Base-by-base conservation (phyloP, 768 basidiomycete species). In the Trametes cingulata region DNA sequence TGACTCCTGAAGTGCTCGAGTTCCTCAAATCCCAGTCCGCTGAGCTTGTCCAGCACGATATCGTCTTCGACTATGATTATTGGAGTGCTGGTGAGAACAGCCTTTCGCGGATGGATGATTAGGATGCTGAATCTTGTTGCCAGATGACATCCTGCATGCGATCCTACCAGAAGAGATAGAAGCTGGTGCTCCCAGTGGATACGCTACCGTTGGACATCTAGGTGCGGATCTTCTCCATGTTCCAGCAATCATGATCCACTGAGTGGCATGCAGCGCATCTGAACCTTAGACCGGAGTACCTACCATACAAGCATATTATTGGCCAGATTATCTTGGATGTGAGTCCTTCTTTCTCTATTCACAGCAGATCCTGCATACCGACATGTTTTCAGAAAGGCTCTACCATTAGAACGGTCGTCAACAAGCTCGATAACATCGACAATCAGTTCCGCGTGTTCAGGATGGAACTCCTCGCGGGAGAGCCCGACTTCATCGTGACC, bases 391-490 rank as follows among this genome's bases (percentile, higher is more conserved):
- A 97, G 95, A 98, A 99, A 91, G 95, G 94, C 24, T 81, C 82
- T 20, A 75, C 75, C 22, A 78, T 96, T 40, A 82, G 81, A 67
- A 98, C 96, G 0, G 94, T 98, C 2, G 95, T 99, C 40, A 98
- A 99, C 77, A 99, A 98, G 74, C 76, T 97, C 36, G 85, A 95
- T 65, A 85, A 74, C 39, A 98, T 98, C 54, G 85, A 94, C 68
- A 85, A 79, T 25, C 79, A 88, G 70, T 99, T 95, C 72, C 86
- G 97, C 19, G 89, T 95, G 64, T 99, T 99, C 73, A 81, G 90
- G 66, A 98, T 99, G 97, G 97, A 99, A 67, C 78, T 98, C 6
- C 78, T 99, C 40, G 97, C 96, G 0, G 97, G 97, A 1, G 90
- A 95, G 58, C 82, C 87, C 0, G 82, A 97, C 67, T 94, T 87